These are phyloP conservation scores for Diaporthe ilicicola DNA, from an alignment of 2,329 filamentous ascomycete species.

Conservation along the genomic window DNA sequence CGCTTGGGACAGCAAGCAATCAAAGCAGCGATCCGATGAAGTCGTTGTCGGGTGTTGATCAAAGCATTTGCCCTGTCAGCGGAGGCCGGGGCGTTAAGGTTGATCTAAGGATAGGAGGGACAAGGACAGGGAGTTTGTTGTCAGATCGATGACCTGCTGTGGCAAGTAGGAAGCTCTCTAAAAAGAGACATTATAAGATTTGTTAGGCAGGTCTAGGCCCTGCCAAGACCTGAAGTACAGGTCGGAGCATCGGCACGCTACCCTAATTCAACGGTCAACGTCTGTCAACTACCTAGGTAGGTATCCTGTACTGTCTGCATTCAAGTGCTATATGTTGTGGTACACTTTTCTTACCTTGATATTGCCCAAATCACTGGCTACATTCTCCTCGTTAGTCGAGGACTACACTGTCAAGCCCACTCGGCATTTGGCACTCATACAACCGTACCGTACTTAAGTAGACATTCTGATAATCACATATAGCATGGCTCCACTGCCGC, in stretches of 20 bases:
- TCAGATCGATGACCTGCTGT: not conserved
- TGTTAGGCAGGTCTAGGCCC: not conserved
- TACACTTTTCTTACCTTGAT: no score
- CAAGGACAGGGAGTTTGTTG: not conserved
- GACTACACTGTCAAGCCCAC: no score
- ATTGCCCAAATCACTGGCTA: no score
- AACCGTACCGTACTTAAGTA: no score
- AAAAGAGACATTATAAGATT: conserved; percentile 1
- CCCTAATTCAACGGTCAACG: not conserved
- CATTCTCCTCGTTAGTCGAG: no score
- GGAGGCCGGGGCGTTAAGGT: not conserved
- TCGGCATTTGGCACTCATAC: no score
- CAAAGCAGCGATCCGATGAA: not conserved
- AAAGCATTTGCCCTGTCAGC: not conserved
- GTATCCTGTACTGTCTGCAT: not conserved
- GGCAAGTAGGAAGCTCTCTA: not conserved
- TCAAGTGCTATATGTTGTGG: no score
- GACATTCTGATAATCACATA: not conserved
- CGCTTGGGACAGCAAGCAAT: not conserved
- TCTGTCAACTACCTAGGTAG: not conserved
- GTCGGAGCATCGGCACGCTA: not conserved
- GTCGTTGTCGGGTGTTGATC: not conserved
- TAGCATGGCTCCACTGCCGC: not conserved
- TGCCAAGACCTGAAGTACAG: not conserved
- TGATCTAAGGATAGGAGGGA: not conserved